Conservation (phyloP, 805 yeast genomes). For the Candida cerambycidarum region DNA sequence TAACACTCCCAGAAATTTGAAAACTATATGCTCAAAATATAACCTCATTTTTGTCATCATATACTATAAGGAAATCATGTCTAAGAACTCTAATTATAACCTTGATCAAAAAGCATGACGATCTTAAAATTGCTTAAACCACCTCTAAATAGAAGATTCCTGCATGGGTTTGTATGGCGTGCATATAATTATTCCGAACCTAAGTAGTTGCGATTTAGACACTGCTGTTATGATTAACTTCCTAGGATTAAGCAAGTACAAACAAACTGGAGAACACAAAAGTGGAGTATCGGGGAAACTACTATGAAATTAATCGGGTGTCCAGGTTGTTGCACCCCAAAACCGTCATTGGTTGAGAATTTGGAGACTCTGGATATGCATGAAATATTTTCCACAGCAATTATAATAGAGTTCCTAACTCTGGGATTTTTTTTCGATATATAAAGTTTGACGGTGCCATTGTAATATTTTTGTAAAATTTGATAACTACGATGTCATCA, state of each 20-base stretch:
- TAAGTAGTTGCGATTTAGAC: neutral
- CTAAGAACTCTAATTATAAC: too few species aligned
- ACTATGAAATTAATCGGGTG: too few species aligned
- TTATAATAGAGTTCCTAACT: neutral
- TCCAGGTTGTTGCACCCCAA: too few species aligned
- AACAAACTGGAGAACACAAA: conserved; percentile 1
- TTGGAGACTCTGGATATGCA: neutral
- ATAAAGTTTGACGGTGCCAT: neutral
- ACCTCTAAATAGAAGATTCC: too few species aligned
- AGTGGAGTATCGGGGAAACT: conserved; percentile 4
- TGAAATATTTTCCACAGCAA: conserved; percentile 3
- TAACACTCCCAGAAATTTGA: too few species aligned
- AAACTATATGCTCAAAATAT: too few species aligned
- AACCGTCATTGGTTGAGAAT: too few species aligned
- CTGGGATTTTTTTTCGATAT: conserved; percentile 1
- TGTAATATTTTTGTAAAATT: too few species aligned
- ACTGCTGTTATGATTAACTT: too few species aligned
- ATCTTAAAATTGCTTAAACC: neutral
- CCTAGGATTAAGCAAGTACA: too few species aligned
- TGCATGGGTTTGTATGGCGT: neutral
- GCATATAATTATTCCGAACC: conserved; percentile 6
- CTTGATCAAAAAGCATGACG: neutral
- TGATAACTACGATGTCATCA: conserved; percentile 15
- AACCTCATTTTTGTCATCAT: too few species aligned
- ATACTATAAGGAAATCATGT: too few species aligned